Evolutionary conservation across 495 filamentous ascomycete genomes (phyloP), one percentile per base, ranked within the genome.

Genomic region (Bryoglossum gracile): DNA sequence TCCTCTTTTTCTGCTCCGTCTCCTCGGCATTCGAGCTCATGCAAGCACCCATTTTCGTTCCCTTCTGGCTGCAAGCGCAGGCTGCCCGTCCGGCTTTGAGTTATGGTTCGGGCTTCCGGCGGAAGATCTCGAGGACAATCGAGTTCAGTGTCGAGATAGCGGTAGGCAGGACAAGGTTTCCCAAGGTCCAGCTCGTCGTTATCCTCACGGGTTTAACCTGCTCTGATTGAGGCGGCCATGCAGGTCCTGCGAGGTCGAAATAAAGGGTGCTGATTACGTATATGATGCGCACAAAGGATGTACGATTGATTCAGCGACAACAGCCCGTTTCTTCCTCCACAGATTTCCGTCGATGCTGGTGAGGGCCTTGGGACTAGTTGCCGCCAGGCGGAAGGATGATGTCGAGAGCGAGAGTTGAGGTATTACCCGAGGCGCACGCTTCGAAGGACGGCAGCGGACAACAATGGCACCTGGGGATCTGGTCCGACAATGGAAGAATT

Each of bases 1-100:
- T 96, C 58, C 81, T 77, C 72, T 94, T 95, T 75, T 86, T 92
- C 74, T 87, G 84, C 66, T 98, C 92, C 60, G 75, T 80, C 65
- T 86, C 86, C 64, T 81, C 88, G 62, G 82, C 74, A 62, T 78
- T 80, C 30, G 83, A 80, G 69, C 88, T 94, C 74, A 89, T 81
- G 73, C 92, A 97, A 50, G 75, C 75, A 63, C 92, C 92, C 92
- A 98, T 98, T 63, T 47, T 60, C 18, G 13, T 19, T 42, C 37
- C 36, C 14, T 25, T 48, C 26, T 48, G 53, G 53, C 50, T 57
- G 56, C 52, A 30, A 54, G 50, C 42, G 59, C 55, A 52, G 48
- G 56, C 59, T 46, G 38, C 44, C 43, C 42, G 17, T 43, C 8
- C 19, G 45, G 42, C 26, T 55, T n/a, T 26, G 24, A 18, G 16